Evolutionary conservation across 2,329 filamentous ascomycete species (phyloP).

Genomic region (Geosmithia putterillii): DNA sequence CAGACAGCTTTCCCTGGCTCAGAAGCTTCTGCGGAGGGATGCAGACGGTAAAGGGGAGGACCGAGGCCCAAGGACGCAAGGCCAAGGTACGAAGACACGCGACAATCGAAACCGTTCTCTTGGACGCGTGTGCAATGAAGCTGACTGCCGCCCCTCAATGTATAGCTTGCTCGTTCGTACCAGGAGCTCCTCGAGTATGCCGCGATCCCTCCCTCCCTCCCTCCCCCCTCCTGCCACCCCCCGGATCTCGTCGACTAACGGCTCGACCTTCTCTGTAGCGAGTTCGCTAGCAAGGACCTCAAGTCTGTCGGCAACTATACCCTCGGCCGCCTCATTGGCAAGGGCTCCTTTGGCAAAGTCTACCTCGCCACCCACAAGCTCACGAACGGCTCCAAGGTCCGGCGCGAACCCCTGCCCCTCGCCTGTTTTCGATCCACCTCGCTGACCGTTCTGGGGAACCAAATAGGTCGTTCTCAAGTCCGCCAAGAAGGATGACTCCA

Average conservation of each 20-base stretch:
- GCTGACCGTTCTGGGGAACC: not conserved
- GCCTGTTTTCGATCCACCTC: conserved; percentile 2
- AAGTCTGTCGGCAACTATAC: conserved; percentile 91
- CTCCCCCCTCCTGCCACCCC: conserved; percentile 3
- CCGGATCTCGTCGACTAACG: not conserved
- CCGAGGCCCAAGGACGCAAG: conserved; percentile 48
- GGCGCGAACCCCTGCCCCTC: not conserved
- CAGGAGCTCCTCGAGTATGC: conserved; percentile 87
- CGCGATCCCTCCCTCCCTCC: not conserved
- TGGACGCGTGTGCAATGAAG: not conserved
- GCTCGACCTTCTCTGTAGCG: conserved; percentile 36
- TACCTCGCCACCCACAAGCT: conserved; percentile 94
- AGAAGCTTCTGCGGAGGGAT: conserved; percentile 24
- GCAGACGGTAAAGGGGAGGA: conserved; percentile 42
- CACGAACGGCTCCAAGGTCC: conserved; percentile 92
- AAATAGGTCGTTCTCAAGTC: conserved; percentile 91
- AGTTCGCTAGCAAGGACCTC: conserved; percentile 87
- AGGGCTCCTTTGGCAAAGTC: conserved; percentile 96
- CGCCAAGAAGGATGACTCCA: conserved; percentile 88
- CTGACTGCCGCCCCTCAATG: too few relatives aligned
- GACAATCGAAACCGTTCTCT: not conserved
- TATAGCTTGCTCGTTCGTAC: conserved; percentile 88
- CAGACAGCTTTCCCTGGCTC: not conserved
- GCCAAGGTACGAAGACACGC: conserved; percentile 34
- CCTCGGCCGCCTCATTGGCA: conserved; percentile 83